These are phyloP conservation scores for Paramecium primaurelia DNA, from an alignment of 73 alveolate genomes.

Conservation along the genomic window DNA sequence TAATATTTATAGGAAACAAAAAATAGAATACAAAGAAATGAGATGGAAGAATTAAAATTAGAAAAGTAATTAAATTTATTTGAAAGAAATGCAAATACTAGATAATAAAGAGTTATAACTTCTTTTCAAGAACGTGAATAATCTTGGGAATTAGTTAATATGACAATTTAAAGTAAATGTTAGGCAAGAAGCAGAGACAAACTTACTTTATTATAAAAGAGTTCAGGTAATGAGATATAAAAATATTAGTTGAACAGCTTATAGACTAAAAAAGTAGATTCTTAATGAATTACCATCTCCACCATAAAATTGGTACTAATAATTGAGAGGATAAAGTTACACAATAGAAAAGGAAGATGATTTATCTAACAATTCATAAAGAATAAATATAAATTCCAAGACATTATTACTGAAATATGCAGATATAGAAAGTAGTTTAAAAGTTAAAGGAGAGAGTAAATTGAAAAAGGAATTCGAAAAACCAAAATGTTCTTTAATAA, in stretches of 20 bases:
- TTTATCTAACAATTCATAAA: neutral
- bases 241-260: neutral
- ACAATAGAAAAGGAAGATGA: neutral
- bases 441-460: neutral
- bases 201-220: neutral
- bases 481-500: neutral
- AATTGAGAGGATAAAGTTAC: neutral
- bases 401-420: neutral
- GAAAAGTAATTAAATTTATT: neutral
- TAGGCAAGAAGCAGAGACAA: neutral
- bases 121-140: neutral
- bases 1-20: neutral
- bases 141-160: neutral
- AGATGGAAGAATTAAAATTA: neutral
- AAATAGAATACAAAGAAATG: neutral
- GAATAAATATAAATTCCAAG: neutral
- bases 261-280: neutral
- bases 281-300: neutral
- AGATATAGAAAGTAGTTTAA: neutral
- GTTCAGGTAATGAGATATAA: neutral
- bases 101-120: neutral
- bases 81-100: neutral
- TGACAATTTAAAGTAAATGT: neutral
- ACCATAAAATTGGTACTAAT: neutral
- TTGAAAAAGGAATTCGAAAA: neutral